Evolutionary conservation across 345 rosid species (phyloP), one percentile per base, ranked within the genome.

Genomic region (Erysimum cheiranthoides): DNA sequence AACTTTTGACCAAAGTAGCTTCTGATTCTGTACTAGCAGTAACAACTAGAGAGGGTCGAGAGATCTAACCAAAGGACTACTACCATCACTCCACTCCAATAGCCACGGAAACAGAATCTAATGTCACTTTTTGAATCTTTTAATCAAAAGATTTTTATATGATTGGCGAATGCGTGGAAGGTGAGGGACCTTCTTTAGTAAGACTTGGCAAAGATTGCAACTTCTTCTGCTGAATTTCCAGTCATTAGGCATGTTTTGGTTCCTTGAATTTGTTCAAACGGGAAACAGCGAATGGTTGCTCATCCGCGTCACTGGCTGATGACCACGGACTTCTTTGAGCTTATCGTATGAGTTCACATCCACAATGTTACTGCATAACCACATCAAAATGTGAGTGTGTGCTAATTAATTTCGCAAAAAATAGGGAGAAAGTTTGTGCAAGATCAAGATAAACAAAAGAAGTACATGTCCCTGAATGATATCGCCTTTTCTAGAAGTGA

Each of bases 321-420:
- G 90, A 90, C 99, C 99, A 95, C 51, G 93, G 89, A 80, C 93
- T 96, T 83, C 97, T 81, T 91, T 93, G 21, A 91, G 94, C 81
- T 93, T 94, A 49, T 81, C 86, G 70, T 93, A 93, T 21, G 98
- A 87, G 82, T 73, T 84, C 81, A 93, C 98, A 77, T 91, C 94
- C 80, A 88, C 85, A 63, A 88, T 90, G 78, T 93, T 91, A 77
- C 97, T 95, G 88, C 77, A 80, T 79, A 82, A 40, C 36, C 52
- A 61, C 39, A 73, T 52, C 53, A 54, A 2, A 3, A 12, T 36
- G 45, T 76, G 35, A 17, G 45, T 1, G 21, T 30, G 4, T 42
- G 53, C 12, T 27, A 51, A 50, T 62, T 16, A 42, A 66, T 66
- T 14, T 35, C 6, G 10, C 5, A 27, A 36, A 69, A 16, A 10